Percentiles rank a stretch among this genome's conserved stretches.
Evolutionary conservation across 139 green algal genomes (phyloP).

Genomic region (Ostreobium quekettii): DNA sequence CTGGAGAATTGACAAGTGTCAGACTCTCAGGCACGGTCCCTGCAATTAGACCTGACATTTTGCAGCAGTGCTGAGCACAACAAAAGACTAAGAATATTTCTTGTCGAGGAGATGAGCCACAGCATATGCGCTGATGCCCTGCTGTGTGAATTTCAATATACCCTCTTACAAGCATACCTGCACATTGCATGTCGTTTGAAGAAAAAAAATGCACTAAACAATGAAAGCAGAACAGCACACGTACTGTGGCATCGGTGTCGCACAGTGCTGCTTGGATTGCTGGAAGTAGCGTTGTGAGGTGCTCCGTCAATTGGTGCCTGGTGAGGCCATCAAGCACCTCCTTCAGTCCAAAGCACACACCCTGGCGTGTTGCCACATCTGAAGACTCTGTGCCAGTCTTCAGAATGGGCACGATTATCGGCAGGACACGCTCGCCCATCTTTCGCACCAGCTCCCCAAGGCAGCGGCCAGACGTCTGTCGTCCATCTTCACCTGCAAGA

Average conservation of each 20-base stretch:
- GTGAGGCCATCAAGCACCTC: conserved; percentile 76
- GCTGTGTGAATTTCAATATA: too few species aligned
- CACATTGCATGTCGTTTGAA: too few species aligned
- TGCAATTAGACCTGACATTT: too few species aligned
- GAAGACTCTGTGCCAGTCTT: conserved; percentile 41
- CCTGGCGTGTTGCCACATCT: conserved; percentile 30
- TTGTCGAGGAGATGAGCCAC: too few species aligned
- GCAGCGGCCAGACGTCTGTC: conserved; percentile 59
- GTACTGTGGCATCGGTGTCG: conserved; percentile 58
- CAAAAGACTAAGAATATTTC: too few species aligned
- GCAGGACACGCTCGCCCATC: conserved; percentile 89
- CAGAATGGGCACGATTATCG: conserved; percentile 86
- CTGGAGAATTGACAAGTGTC: too few species aligned
- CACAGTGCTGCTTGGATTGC: conserved; percentile 71
- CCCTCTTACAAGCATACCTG: too few species aligned
- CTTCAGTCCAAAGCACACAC: conserved; percentile 56
- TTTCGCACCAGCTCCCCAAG: conserved; percentile 94
- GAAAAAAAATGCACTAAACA: too few species aligned
- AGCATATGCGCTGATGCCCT: too few species aligned
- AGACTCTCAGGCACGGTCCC: too few species aligned
- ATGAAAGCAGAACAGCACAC: conserved; percentile 19
- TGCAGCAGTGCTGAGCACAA: too few species aligned
- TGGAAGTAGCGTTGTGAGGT: conserved; percentile 76
- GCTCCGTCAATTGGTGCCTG: conserved; percentile 67
- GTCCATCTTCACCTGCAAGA: conserved; percentile 51